Evolutionary conservation across 352 stramenopile genomes (phyloP), one percentile per base, ranked within the genome.

Genomic region (Globisporangium solare): DNA sequence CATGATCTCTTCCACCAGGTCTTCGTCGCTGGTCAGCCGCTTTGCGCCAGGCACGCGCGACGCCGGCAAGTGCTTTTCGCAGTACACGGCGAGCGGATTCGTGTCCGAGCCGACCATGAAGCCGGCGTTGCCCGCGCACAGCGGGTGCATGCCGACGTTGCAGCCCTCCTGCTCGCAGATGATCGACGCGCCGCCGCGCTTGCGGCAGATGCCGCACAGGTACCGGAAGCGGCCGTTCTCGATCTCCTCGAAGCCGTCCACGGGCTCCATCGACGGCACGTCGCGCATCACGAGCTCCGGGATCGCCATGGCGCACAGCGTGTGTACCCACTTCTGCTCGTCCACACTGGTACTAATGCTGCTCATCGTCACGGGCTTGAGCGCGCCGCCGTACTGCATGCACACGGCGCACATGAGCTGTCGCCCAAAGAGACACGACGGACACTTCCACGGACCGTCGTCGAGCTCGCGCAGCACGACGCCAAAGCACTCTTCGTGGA

Each of bases 401-500:
- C 85, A 95, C 18, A 95, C 66, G 10, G 72, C 71, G 50, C 83
- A 95, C 50, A 71, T 63, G 15, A 94, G 68, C 60, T 84, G 76
- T 6, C 78, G 73, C 1, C 83, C 80, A 12, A 92, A 60, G 8
- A 89, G 65, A 66, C 84, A 94, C n/a, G 79, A 86, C 21, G 84
- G 76, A 61, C 84, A 94, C 46, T 65, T 63, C 84, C 84, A 94
- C 11, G 82, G 76, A 0, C 84, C 84, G 48, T 86, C 66, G 17
- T 63, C 47, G 7, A 61, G 13, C 35, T 79, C 64, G 13, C 82
- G 74, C 27, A 94, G 51, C 20, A 94, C 66, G 35, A 86, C 72
- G 21, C 84, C 84, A 57, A 92, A 94, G 49, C 84, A 94, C 51
- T 92, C 84, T 54, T 94, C 84, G 54, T 94, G 84, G 51, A 94